Base-by-base conservation (phyloP, 1,284 basidiomycete species). In the Mixia osmundae region DNA sequence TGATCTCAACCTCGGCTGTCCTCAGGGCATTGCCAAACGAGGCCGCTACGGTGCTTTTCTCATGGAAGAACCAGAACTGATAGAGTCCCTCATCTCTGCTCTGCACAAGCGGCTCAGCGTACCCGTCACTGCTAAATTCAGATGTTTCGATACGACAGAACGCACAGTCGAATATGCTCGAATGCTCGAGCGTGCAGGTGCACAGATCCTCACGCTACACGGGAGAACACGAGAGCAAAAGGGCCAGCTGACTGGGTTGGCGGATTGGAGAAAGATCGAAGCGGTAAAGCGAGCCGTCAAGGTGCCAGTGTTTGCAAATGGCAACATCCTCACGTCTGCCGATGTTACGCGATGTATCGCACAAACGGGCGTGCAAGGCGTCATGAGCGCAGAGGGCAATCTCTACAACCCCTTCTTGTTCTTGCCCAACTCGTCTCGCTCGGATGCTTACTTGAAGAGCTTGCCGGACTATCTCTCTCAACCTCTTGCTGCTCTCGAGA, bases 331-430 rank as follows among this genome's bases (percentile, higher is more conserved):
- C 8, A 83, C 68, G 56, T 66, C 74, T 31, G 66, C 71, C 18
- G 85, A 97, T 54, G 69, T 87, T 35, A 63, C 67, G 29, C 61
- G 63, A 5, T 89, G 83, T 52, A 57, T 97, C 18, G 63, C 66
- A 11, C 65, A 67, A 24, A 97, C 89, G 0, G 76, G 80, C 2
- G 76, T 71, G 3, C 80, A 94, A 49, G 89, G 73, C 0, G 71
- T 95, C 44, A 94, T 95, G 87, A 75, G 71, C 36, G 89, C 89
- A 1, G 89, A 97, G 57, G 89, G 80, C 0, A 78, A 91, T 47
- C 61, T 97, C 1, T 91, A 91, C 55, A 95, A 95, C 52, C 78
- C 82, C 0, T 72, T 82, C 0, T 54, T 95, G 9, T 94, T 95
- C 47, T 44, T 45, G 22, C 48, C 48, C 34, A 45, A 53, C 34